phyloP scores from a whole-genome alignment of 495 filamentous ascomycete species.

The Aspergillus carlsbadensis region DNA sequence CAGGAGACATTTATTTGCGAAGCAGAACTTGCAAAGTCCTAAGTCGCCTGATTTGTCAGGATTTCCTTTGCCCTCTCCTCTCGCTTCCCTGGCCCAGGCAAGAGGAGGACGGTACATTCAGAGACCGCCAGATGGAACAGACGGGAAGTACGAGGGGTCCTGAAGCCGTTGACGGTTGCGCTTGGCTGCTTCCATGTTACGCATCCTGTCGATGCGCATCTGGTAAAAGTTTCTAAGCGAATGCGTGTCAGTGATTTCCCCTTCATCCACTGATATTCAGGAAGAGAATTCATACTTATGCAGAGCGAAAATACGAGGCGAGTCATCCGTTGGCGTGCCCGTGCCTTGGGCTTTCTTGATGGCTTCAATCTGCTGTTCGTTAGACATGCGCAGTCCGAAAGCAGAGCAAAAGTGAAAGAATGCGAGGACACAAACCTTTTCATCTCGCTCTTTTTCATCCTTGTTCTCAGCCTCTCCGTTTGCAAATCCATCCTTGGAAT shows the following conservation, averaged over 20 bases:
- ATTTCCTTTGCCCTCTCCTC: neutral
- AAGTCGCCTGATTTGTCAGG: neutral
- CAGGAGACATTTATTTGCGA: neutral
- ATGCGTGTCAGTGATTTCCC: conserved; percentile 5
- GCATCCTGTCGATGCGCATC: conserved; percentile 73
- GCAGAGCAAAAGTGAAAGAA: neutral
- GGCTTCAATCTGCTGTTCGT: conserved; percentile 32
- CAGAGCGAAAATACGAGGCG: conserved; percentile 78
- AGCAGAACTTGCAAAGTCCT: neutral
- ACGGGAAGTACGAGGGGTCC: conserved; percentile 77
- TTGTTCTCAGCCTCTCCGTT: conserved; percentile 42
- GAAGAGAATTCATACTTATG: conserved; percentile 63
- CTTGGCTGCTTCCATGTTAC: conserved; percentile 76
- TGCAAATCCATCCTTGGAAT: conserved; percentile 34
- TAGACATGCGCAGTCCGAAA: neutral
- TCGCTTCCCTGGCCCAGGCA: neutral
- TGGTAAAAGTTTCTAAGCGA: conserved; percentile 75
- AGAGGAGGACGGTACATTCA: conserved; percentile 18
- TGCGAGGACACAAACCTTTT: conserved; percentile 39
- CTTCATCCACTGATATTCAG: neutral
- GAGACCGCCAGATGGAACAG: conserved; percentile 71
- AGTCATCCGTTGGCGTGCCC: conserved; percentile 34
- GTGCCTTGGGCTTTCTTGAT: conserved; percentile 31
- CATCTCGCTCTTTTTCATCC: conserved; percentile 57
- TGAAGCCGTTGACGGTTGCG: conserved; percentile 78